Conservation (phyloP, 331 rosid genomes). For the Spiraea crenata region DNA sequence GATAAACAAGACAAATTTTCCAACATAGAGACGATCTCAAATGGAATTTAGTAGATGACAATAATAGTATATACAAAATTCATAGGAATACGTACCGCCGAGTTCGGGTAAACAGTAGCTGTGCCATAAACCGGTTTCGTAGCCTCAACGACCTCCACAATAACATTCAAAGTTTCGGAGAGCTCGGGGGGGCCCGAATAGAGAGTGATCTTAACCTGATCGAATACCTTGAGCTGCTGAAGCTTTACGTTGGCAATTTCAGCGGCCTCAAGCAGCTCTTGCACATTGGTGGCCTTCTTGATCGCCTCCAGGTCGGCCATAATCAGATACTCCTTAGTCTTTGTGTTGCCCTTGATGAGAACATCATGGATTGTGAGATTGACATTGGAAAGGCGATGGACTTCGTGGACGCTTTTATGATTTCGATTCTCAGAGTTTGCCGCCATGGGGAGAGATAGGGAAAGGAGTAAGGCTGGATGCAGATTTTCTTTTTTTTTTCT, state of each 20-base stretch:
- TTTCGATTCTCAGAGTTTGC: no score
- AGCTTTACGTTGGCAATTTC: conserved; percentile 64
- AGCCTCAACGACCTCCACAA: conserved; percentile 65
- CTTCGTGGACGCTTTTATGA: no score
- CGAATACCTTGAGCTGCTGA: conserved; percentile 68
- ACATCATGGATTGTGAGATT: conserved; percentile 82
- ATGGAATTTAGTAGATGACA: no score
- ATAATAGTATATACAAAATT: neutral
- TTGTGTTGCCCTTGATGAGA: conserved; percentile 75
- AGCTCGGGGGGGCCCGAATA: conserved; percentile 88
- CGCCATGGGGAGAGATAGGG: no score
- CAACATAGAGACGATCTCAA: neutral
- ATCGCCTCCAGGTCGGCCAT: conserved; percentile 71
- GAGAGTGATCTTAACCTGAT: conserved; percentile 60
- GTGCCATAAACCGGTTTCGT: conserved; percentile 54
- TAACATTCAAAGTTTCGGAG: conserved; percentile 68
- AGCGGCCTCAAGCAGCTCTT: conserved; percentile 69
- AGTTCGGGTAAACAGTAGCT: conserved; percentile 65
- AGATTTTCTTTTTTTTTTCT: no score
- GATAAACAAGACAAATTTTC: conserved; percentile 22
- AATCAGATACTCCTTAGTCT: conserved; percentile 76
- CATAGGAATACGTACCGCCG: conserved; percentile 44
- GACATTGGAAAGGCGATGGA: no score
- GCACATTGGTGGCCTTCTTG: conserved; percentile 58
- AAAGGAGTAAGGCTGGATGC: no score